A percentile compares a stretch with the other conserved stretches of the same genome.
Conservation (phyloP, 2,329 filamentous ascomycete genomes). For the Gyromitra esculenta region DNA sequence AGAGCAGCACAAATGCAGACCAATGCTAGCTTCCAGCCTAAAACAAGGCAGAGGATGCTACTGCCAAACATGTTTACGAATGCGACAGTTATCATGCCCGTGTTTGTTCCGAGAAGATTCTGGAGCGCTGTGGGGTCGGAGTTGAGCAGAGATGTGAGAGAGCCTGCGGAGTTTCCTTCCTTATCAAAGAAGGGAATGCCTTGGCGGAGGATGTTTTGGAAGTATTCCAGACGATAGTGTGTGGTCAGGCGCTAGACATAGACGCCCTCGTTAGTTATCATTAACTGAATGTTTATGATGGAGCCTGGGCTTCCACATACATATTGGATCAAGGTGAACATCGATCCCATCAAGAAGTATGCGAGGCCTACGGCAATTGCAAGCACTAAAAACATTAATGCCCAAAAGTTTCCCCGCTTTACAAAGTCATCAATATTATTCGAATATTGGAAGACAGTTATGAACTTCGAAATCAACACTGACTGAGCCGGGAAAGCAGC, state of each 20-base stretch:
- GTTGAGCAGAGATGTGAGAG: slow-evolving; percentile 59
- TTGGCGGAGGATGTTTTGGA: slow-evolving; percentile 51
- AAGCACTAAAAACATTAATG: slow-evolving; percentile 72
- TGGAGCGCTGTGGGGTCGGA: slow-evolving; percentile 63
- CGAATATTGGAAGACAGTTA: slow-evolving; percentile 64
- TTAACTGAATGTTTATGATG: background rate
- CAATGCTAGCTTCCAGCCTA: slow-evolving; percentile 62
- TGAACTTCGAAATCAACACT: slow-evolving; percentile 67
- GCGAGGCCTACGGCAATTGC: slow-evolving; percentile 61
- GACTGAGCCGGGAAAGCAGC: slow-evolving; percentile 65
- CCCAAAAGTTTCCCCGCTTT: slow-evolving; percentile 69
- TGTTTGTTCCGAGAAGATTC: slow-evolving; percentile 65
- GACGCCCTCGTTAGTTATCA: slow-evolving; percentile 10
- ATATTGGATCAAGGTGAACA: slow-evolving; percentile 54
- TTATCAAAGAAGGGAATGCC: slow-evolving; percentile 52
- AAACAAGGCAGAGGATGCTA: slow-evolving; percentile 64
- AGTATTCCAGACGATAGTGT: slow-evolving; percentile 56
- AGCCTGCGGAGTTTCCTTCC: slow-evolving; percentile 58
- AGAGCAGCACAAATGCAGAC: slow-evolving; percentile 61
- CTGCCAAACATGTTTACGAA: slow-evolving; percentile 64
- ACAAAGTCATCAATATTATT: slow-evolving; percentile 59
- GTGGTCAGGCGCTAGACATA: slow-evolving; percentile 47
- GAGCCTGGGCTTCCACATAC: slow-evolving; percentile 16
- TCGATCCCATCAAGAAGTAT: slow-evolving; percentile 53
- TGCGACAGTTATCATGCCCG: slow-evolving; percentile 64